These are phyloP conservation scores for Dillenia turbinata DNA, from an alignment of 164 flowering plant genomes.

Conservation along the genomic window DNA sequence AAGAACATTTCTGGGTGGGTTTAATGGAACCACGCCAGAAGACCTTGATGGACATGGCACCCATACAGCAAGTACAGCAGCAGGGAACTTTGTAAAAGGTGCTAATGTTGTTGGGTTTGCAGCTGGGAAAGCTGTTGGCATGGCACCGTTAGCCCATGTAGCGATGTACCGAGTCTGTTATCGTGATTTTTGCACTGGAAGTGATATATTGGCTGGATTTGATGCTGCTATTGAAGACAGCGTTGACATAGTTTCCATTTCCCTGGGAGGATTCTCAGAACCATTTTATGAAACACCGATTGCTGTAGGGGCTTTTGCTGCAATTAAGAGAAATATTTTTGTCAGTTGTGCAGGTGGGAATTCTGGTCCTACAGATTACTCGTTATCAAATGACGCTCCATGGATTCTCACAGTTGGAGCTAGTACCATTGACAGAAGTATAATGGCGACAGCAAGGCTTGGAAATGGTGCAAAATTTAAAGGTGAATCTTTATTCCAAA, in stretches of 20 bases:
- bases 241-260: slow-evolving; percentile 52
- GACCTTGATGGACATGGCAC: slow-evolving; percentile 53
- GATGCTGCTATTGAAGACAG: slow-evolving; percentile 53
- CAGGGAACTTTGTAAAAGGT: slow-evolving; percentile 34
- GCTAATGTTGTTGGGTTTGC: slow-evolving; percentile 38
- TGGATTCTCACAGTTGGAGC: slow-evolving; percentile 71
- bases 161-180: slow-evolving; percentile 47
- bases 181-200: slow-evolving; percentile 20
- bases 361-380: slow-evolving; percentile 34
- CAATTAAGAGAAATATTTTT: slow-evolving; percentile 46
- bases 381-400: slow-evolving; percentile 45
- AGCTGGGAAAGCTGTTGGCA: slow-evolving; percentile 44
- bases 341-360: slow-evolving; percentile 51
- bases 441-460: slow-evolving; percentile 25
- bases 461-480: slow-evolving; percentile 30
- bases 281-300: slow-evolving; percentile 24
- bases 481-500: slow-evolving; percentile 46
- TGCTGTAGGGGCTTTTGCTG: slow-evolving; percentile 42
- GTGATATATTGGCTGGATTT: slow-evolving; percentile 35
- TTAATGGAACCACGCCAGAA: slow-evolving; percentile 19
- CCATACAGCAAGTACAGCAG: slow-evolving; percentile 52
- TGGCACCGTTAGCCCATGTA: slow-evolving; percentile 46
- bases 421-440: slow-evolving; percentile 40
- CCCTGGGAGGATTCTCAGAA: slow-evolving; percentile 20
- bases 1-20: slow-evolving; percentile 18